phyloP scores from a whole-genome alignment of 2,329 filamentous ascomycete genomes.

The Zelopaecilomyces penicillatus region DNA sequence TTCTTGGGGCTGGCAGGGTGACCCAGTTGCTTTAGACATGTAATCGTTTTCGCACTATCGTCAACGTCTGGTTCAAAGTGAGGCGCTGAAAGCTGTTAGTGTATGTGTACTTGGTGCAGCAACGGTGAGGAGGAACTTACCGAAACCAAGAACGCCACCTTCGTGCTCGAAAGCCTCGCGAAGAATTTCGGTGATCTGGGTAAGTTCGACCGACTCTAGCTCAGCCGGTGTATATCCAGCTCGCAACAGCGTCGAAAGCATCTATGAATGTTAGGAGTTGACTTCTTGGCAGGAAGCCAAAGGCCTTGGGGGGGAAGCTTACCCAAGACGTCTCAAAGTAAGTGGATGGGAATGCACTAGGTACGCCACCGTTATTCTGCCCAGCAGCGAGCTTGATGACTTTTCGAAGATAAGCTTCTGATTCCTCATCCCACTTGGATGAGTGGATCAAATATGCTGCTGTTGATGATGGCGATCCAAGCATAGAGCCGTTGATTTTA shows the following conservation, averaged over 20 bases:
- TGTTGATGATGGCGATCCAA: constrained; percentile 12
- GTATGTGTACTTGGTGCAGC: neutral
- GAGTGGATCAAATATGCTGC: constrained; percentile 13
- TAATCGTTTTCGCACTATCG: constrained; percentile 11
- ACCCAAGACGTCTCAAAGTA: constrained; percentile 9
- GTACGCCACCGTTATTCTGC: constrained; percentile 6
- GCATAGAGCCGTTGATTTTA: constrained; percentile 11
- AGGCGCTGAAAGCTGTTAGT: constrained; percentile 1
- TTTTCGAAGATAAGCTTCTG: constrained; percentile 10
- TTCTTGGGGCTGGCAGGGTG: neutral
- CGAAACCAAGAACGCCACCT: constrained; percentile 8
- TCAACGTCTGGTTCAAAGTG: constrained; percentile 9
- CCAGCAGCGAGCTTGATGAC: constrained; percentile 1
- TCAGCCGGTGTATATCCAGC: constrained; percentile 5
- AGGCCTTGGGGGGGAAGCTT: neutral
- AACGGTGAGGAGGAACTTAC: neutral
- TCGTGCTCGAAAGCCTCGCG: neutral
- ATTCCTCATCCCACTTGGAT: constrained; percentile 10
- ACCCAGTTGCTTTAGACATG: constrained; percentile 4
- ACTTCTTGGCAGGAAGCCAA: neutral
- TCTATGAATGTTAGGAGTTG: neutral
- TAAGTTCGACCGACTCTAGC: constrained; percentile 1
- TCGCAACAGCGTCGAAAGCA: constrained; percentile 3
- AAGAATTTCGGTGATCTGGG: constrained; percentile 1
- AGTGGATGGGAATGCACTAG: constrained; percentile 10